These are phyloP conservation scores for Penicillium sp. DNA, from an alignment of 2,329 filamentous ascomycete species.

Conservation along the genomic window DNA sequence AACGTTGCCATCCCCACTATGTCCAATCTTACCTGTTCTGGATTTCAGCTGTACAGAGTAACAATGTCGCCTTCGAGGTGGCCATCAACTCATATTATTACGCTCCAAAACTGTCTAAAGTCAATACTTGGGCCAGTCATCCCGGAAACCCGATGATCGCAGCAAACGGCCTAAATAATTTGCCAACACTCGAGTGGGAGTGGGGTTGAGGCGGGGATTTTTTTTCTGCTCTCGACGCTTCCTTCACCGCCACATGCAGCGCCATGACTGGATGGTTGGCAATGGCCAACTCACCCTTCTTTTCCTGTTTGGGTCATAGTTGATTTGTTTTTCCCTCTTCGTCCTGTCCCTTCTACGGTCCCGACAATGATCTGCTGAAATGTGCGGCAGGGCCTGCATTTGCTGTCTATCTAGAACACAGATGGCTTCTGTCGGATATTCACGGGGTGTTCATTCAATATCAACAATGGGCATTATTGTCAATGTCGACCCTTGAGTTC, in stretches of 20 bases:
- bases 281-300: constrained; percentile 27
- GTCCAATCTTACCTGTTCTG: not conserved
- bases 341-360: not conserved
- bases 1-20: not conserved
- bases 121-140: not conserved
- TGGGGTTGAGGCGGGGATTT: constrained; percentile 27
- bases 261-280: constrained; percentile 25
- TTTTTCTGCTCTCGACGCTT: constrained; percentile 16
- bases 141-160: not conserved
- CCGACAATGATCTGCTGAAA: constrained; percentile 3
- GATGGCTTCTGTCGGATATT: not conserved
- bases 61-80: not conserved
- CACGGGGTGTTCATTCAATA: not conserved
- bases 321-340: not conserved
- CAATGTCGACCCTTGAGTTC: not conserved
- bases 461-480: not conserved
- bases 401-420: not conserved
- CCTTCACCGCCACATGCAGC: constrained; percentile 34
- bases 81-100: not conserved
- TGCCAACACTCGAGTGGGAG: constrained; percentile 12
- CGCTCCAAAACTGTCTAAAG: not conserved
- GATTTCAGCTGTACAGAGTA: not conserved
- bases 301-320: constrained; percentile 20
- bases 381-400: not conserved
- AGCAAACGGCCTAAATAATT: constrained; percentile 4